A percentile compares a stretch with the other conserved stretches of the same genome.
Conservation (phyloP, 345 rosid genomes). For the Gossypium australe region DNA sequence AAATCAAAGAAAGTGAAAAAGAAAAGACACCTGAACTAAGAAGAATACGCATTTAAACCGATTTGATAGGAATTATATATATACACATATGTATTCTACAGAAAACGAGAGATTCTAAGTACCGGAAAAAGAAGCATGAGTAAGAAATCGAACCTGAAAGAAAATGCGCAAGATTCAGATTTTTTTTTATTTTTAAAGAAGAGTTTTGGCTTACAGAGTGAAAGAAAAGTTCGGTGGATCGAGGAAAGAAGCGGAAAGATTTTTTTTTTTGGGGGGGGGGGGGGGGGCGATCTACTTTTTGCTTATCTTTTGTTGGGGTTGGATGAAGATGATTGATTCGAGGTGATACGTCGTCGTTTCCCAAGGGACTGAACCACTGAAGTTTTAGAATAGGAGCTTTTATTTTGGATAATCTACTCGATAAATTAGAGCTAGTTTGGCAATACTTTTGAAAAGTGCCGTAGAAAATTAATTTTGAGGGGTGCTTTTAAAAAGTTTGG, state of each 20-base stretch:
- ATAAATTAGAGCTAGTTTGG: too few species aligned
- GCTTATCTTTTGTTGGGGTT: neutral
- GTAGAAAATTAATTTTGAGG: too few species aligned
- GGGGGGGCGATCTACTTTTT: neutral
- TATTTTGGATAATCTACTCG: too few species aligned
- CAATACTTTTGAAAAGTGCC: too few species aligned
- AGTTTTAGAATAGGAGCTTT: too few species aligned
- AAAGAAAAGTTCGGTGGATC: neutral
- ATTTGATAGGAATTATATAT: neutral
- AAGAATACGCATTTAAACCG: neutral
- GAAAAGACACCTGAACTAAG: constrained; percentile 7
- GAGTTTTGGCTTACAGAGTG: neutral
- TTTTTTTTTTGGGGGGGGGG: too few species aligned
- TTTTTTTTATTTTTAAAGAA: neutral
- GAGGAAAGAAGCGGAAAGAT: neutral
- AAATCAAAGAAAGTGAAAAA: constrained; percentile 3
- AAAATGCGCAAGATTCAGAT: neutral
- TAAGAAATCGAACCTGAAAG: neutral
- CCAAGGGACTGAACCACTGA: too few species aligned
- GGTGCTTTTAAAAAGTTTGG: too few species aligned
- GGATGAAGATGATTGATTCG: too few species aligned
- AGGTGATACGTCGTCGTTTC: too few species aligned
- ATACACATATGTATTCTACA: neutral
- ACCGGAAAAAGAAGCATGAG: neutral
- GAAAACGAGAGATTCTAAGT: neutral